These are phyloP conservation scores for Alternaria viburni DNA, from an alignment of 2,329 filamentous ascomycete species.

Conservation along the genomic window DNA sequence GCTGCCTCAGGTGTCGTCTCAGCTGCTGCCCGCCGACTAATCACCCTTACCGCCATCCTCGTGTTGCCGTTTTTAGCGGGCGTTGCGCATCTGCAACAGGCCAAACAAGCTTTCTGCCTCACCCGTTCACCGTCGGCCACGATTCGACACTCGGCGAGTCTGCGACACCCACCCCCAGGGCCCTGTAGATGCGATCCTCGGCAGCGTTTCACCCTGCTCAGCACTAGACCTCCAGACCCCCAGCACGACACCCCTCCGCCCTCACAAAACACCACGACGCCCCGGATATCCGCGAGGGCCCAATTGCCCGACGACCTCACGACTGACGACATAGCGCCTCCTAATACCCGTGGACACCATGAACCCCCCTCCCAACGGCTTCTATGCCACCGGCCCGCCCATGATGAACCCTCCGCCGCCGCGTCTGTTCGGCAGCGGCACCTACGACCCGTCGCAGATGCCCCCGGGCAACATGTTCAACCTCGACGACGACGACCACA, in stretches of 20 bases:
- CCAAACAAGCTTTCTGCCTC: constrained; percentile 34
- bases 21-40: neutral
- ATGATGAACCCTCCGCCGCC: constrained; percentile 49
- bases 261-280: constrained; percentile 33
- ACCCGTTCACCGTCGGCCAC: constrained; percentile 13
- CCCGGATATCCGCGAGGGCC: constrained; percentile 20
- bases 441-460: constrained; percentile 46
- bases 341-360: constrained; percentile 23
- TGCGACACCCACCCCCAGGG: constrained; percentile 34
- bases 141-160: constrained; percentile 31
- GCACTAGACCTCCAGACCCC: constrained; percentile 16
- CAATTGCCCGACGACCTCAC: constrained; percentile 11
- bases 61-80: constrained; percentile 1
- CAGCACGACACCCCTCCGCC: constrained; percentile 11
- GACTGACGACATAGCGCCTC: neutral
- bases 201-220: constrained; percentile 40
- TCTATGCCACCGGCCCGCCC: constrained; percentile 41
- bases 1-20: neutral
- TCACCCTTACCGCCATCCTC: neutral
- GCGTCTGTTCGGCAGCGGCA: constrained; percentile 49
- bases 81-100: constrained; percentile 14
- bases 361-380: constrained; percentile 43
- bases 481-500: constrained; percentile 65
- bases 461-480: constrained; percentile 44
- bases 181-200: constrained; percentile 29